Evolutionary conservation across 192 early-diverging fungal genomes (phyloP).

Genomic region (Entomortierella parvispora): DNA sequence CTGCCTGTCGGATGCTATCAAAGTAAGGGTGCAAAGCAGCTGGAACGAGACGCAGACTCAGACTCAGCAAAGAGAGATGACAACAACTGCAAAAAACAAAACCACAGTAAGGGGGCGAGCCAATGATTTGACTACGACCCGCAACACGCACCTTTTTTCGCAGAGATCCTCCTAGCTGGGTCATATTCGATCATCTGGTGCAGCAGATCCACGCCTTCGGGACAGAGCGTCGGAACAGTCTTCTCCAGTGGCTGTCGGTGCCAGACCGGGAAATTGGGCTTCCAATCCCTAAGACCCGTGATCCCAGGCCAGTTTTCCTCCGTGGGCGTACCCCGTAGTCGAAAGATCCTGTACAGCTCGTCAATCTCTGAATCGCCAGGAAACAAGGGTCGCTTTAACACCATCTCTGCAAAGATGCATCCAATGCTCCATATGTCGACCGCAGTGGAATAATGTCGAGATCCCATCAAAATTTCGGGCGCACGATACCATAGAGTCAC

Average conservation of each 20-base stretch:
- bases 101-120: background rate
- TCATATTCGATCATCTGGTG: constrained; percentile 80
- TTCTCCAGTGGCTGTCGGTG: constrained; percentile 67
- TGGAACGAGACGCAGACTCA: background rate
- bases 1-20: constrained; percentile 20
- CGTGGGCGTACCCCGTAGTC: constrained; percentile 76
- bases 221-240: constrained; percentile 74
- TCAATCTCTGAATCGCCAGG: constrained; percentile 80
- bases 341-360: constrained; percentile 67
- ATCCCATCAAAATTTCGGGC: constrained; percentile 95
- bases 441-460: constrained; percentile 87
- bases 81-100: background rate
- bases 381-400: constrained; percentile 80
- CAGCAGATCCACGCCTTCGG: constrained; percentile 72
- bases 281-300: constrained; percentile 59
- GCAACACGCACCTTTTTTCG: constrained; percentile 62
- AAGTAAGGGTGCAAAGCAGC: constrained; percentile 87
- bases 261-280: constrained; percentile 63
- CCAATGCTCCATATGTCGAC: constrained; percentile 99
- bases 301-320: constrained; percentile 73
- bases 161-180: constrained; percentile 70
- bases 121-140: background rate
- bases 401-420: constrained; percentile 98
- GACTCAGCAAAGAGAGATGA: no score
- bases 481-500: constrained; percentile 96